Percentiles rank a stretch among this genome's conserved stretches.
Conservation (phyloP, 768 basidiomycete genomes). For the Trametes gibbosa region DNA sequence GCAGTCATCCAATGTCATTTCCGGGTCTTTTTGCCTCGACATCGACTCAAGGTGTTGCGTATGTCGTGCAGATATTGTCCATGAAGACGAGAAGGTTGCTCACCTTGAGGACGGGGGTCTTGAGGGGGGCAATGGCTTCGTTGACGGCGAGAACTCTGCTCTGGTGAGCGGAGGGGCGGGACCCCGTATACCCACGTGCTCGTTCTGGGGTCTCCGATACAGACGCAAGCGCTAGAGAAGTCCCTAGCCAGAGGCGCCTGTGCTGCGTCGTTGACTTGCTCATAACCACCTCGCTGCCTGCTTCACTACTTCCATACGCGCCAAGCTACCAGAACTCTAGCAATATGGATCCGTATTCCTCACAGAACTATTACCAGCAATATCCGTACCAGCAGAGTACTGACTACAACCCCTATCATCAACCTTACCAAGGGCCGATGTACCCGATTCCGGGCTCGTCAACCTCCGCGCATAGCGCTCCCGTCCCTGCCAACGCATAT, state of each 20-base stretch:
- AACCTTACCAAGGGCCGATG: constrained; percentile 74
- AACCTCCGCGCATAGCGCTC: constrained; percentile 65
- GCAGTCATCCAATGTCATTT: constrained; percentile 32
- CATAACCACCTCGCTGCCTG: neutral
- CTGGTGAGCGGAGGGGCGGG: neutral
- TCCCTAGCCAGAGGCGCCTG: neutral
- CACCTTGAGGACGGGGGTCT: constrained; percentile 34
- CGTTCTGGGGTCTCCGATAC: constrained; percentile 1
- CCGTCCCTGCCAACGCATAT: constrained; percentile 86
- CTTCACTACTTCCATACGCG: neutral
- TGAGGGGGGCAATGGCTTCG: constrained; percentile 33
- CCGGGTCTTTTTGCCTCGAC: neutral
- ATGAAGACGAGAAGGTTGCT: constrained; percentile 18
- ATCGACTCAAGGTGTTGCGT: neutral
- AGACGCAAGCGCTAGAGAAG: neutral
- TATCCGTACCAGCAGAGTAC: constrained; percentile 37
- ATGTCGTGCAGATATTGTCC: neutral
- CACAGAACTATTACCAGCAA: constrained; percentile 48
- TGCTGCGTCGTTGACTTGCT: neutral
- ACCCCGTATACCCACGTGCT: constrained; percentile 12
- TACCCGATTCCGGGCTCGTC: constrained; percentile 64
- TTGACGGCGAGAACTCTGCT: constrained; percentile 20
- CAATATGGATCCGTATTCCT: constrained; percentile 28
- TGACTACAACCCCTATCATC: constrained; percentile 80
- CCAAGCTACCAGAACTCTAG: neutral